A percentile compares a stretch with the other conserved stretches of the same genome.
Evolutionary conservation across 495 filamentous ascomycete genomes (phyloP).

Genomic region (Sabuloglossum arenarium): DNA sequence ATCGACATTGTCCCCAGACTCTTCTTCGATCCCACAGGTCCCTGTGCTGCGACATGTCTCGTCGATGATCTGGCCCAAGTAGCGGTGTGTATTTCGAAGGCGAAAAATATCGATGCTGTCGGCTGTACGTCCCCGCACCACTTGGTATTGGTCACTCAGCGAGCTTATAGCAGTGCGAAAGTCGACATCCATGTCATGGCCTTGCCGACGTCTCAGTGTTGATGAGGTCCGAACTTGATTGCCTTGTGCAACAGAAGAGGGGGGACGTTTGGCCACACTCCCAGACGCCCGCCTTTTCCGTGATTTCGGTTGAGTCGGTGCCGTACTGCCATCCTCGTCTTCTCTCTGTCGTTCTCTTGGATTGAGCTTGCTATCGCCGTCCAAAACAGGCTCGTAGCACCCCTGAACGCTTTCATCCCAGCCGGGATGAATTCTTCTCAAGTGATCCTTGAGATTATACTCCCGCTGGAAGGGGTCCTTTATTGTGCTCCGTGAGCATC

Average conservation of each 20-base stretch:
- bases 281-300: neutral
- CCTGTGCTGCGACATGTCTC: neutral
- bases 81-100: no score
- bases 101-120: no score
- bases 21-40: neutral
- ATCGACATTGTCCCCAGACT: neutral
- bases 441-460: conserved; percentile 89
- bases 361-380: neutral
- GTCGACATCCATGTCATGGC: no score
- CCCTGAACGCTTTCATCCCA: neutral
- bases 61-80: neutral
- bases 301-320: neutral
- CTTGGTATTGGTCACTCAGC: no score
- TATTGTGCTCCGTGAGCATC: conserved; percentile 63
- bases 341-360: neutral
- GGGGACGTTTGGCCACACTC: no score
- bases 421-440: conserved; percentile 83
- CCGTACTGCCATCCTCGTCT: neutral
- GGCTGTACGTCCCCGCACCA: no score
- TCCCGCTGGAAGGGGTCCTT: conserved; percentile 81
- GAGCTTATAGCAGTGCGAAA: no score
- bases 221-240: no score
- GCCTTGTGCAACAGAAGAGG: no score
- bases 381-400: neutral
- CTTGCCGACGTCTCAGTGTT: no score